phyloP scores from a whole-genome alignment of 805 yeast genomes.

The Monosporozyma aerobia region DNA sequence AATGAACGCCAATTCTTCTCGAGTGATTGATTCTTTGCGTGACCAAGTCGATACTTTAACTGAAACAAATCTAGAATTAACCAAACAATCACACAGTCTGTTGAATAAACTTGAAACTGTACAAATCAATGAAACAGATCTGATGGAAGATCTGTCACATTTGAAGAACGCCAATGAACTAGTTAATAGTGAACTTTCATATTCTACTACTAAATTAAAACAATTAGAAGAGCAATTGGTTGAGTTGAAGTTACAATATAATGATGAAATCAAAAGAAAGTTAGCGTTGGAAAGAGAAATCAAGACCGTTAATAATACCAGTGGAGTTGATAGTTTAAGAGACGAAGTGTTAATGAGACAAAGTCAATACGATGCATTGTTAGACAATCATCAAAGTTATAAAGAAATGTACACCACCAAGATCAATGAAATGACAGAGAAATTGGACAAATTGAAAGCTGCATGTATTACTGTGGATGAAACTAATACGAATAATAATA shows the following conservation, averaged over 20 bases:
- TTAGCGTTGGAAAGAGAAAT: constrained; percentile 1
- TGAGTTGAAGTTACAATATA: constrained; percentile 5
- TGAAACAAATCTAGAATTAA: constrained; percentile 29
- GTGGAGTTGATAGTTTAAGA: constrained; percentile 5
- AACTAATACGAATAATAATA: not conserved
- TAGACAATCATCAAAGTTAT: constrained; percentile 19
- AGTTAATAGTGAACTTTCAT: constrained; percentile 37
- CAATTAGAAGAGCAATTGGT: constrained; percentile 48
- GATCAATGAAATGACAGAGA: constrained; percentile 8
- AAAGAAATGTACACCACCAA: constrained; percentile 19
- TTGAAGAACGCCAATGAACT: constrained; percentile 73
- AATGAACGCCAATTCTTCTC: constrained; percentile 3
- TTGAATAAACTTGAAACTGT: constrained; percentile 42
- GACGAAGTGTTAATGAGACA: constrained; percentile 1
- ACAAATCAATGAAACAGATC: constrained; percentile 36
- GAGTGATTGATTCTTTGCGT: constrained; percentile 37
- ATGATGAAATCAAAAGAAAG: constrained; percentile 1
- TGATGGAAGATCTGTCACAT: constrained; percentile 45
- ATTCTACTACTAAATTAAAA: constrained; percentile 46
- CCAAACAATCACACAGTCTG: constrained; percentile 39
- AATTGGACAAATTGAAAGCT: constrained; percentile 2
- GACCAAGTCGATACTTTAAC: constrained; percentile 46
- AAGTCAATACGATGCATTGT: constrained; percentile 16
- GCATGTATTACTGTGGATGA: not conserved
- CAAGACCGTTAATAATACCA: not conserved